Conservation (phyloP, 257 asterid genomes). For the Schizonepeta tenuifolia region DNA sequence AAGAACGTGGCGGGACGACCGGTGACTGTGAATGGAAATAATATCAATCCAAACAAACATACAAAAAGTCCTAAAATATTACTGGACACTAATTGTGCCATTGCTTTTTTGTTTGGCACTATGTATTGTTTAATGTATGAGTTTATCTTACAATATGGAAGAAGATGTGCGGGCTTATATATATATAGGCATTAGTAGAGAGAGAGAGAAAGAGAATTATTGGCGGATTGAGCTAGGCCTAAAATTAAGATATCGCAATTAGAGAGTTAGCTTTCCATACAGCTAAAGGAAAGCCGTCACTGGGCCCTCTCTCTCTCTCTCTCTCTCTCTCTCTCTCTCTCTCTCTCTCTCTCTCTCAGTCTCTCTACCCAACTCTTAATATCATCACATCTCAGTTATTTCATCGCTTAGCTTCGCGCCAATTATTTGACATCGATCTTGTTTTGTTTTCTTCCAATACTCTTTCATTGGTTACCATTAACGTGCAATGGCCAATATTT, state of each 20-base stretch:
- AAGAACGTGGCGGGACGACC: constrained; percentile 73
- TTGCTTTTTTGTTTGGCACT: background rate
- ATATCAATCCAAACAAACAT: constrained; percentile 26
- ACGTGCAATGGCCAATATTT: background rate
- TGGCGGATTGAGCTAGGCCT: constrained; percentile 40
- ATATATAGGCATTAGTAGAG: constrained; percentile 30
- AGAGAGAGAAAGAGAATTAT: constrained; percentile 31
- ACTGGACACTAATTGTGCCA: constrained; percentile 35
- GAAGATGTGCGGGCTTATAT: constrained; percentile 30
- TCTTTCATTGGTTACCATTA: background rate
- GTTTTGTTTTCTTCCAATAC: background rate
- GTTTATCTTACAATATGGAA: background rate
- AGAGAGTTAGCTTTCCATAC: constrained; percentile 46
- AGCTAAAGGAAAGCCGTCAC: constrained; percentile 67
- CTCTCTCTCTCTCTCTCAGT: constrained; percentile 28
- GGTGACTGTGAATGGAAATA: constrained; percentile 29
- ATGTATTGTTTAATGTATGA: background rate
- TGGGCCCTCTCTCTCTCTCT: constrained; percentile 53
- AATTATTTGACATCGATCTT: background rate
- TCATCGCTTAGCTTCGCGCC: background rate
- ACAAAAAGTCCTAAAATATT: constrained; percentile 7
- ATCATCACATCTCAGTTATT: background rate
- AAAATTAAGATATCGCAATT: constrained; percentile 33
- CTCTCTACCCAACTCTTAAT: constrained; percentile 33
- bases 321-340: constrained; percentile 28